Percentiles rank a stretch among this genome's conserved stretches.
Conservation (phyloP, 1,284 basidiomycete genomes). For the Apiotrichum mycotoxinovorans region DNA sequence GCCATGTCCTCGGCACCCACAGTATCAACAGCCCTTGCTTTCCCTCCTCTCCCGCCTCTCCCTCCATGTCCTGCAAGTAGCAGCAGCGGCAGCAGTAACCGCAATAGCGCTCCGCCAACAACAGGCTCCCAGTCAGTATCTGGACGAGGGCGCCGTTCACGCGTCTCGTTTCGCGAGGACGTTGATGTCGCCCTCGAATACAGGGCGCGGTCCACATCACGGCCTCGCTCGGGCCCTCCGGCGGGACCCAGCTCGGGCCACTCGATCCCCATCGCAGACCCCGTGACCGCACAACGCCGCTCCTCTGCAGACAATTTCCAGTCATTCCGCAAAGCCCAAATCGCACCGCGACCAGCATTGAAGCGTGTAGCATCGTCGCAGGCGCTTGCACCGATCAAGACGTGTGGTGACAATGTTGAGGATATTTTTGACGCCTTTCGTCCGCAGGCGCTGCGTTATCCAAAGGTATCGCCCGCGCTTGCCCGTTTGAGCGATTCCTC, state of each 20-base stretch:
- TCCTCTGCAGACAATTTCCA: constrained; percentile 9
- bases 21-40: background rate
- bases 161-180: constrained; percentile 21
- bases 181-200: constrained; percentile 9
- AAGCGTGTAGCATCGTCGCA: constrained; percentile 8
- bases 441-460: constrained; percentile 24
- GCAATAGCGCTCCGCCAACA: constrained; percentile 10
- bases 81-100: constrained; percentile 2
- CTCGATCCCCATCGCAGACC: background rate
- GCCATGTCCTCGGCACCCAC: background rate
- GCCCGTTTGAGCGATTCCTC: constrained; percentile 19
- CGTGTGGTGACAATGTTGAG: background rate
- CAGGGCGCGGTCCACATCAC: background rate
- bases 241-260: background rate
- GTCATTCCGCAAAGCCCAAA: background rate
- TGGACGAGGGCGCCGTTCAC: constrained; percentile 5
- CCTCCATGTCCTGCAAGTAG: constrained; percentile 4
- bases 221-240: constrained; percentile 3
- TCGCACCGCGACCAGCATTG: constrained; percentile 1
- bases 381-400: background rate
- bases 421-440: constrained; percentile 19
- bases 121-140: background rate
- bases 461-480: constrained; percentile 22
- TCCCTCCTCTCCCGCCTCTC: constrained; percentile 19
- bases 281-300: background rate